A percentile compares a stretch with the other conserved stretches of the same genome.
phyloP scores from a whole-genome alignment of 2,329 filamentous ascomycete species.

The Piedraia hortae region DNA sequence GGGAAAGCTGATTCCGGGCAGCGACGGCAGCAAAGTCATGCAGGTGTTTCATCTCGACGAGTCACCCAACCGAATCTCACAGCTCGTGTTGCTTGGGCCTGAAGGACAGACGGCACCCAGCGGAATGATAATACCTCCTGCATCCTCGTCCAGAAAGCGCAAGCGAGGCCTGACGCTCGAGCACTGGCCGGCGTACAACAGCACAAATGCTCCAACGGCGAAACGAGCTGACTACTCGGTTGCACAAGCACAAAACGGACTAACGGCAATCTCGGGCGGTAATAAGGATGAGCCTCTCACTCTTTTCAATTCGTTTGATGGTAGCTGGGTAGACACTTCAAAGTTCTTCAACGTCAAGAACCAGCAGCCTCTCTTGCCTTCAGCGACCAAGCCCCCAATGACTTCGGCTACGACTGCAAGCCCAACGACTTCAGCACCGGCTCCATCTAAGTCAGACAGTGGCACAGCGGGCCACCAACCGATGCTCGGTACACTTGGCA shows the following conservation, averaged over 20 bases:
- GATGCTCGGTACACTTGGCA: constrained; percentile 41
- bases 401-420: constrained; percentile 11
- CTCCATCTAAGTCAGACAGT: constrained; percentile 9
- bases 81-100: constrained; percentile 36
- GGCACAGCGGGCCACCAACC: constrained; percentile 16
- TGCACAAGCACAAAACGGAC: constrained; percentile 35
- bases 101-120: constrained; percentile 24
- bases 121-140: constrained; percentile 19
- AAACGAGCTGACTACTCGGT: constrained; percentile 43
- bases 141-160: constrained; percentile 10
- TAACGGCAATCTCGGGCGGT: constrained; percentile 58
- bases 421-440: constrained; percentile 12
- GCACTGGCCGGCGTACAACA: constrained; percentile 58
- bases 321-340: constrained; percentile 51
- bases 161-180: constrained; percentile 28
- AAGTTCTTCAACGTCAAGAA: constrained; percentile 27
- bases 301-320: constrained; percentile 50
- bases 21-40: constrained; percentile 52
- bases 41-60: constrained; percentile 49
- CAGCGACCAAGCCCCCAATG: constrained; percentile 7
- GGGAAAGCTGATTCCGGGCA: constrained; percentile 37
- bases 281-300: constrained; percentile 36
- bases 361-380: constrained; percentile 10
- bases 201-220: constrained; percentile 36
- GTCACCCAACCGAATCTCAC: constrained; percentile 47